phyloP scores from a whole-genome alignment of 345 rosid species.

The Excoecaria agallocha region DNA sequence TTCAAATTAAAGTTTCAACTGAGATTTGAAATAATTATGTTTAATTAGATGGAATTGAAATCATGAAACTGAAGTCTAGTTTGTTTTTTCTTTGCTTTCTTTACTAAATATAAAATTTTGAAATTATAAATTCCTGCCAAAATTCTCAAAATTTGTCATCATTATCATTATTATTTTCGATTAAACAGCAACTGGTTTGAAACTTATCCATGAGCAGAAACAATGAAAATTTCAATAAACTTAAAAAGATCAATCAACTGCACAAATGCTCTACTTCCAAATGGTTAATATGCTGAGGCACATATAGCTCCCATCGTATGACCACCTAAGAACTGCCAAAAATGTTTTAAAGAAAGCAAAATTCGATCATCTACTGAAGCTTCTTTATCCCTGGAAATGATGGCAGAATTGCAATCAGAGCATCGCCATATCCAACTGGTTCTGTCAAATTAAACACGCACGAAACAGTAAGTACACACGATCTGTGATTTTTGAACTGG shows the following conservation, averaged over 20 bases:
- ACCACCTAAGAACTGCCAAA: background rate
- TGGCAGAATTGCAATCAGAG: slow-evolving; percentile 77
- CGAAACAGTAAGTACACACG: slow-evolving; percentile 5
- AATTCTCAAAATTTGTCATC: background rate
- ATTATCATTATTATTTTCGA: background rate
- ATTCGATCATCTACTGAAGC: slow-evolving; percentile 49
- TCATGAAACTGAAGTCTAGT: no score
- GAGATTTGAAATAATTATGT: no score
- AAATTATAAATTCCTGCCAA: background rate
- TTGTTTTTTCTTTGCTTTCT: no score
- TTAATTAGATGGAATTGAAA: no score
- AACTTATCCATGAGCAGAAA: background rate
- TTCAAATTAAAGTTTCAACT: no score
- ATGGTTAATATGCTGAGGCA: background rate
- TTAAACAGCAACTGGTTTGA: background rate
- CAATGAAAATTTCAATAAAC: background rate
- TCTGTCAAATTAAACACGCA: slow-evolving; percentile 42
- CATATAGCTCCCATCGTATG: background rate
- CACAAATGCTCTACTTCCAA: background rate
- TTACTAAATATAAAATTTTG: no score
- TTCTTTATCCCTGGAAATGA: slow-evolving; percentile 91
- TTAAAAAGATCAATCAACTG: background rate
- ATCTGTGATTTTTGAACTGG: background rate
- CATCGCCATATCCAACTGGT: slow-evolving; percentile 82
- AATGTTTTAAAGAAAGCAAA: background rate